Percentiles rank a stretch among this genome's conserved stretches.
phyloP scores from a whole-genome alignment of 2,329 filamentous ascomycete genomes.

The Exophiala oligosperma region DNA sequence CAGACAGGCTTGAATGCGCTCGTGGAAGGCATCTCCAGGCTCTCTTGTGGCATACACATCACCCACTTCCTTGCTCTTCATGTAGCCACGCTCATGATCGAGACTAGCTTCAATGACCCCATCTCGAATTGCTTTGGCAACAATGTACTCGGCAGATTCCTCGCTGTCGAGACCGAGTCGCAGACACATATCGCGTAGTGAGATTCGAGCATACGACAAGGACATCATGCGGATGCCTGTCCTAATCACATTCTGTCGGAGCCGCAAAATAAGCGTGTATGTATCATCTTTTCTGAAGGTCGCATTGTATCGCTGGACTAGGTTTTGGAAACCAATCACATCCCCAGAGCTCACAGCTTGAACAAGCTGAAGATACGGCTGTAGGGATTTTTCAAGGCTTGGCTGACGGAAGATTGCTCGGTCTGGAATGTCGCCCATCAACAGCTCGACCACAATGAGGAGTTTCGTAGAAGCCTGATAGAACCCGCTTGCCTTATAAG shows the following conservation, averaged over 20 bases:
- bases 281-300: constrained; percentile 92
- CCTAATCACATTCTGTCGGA: constrained; percentile 98
- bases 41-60: constrained; percentile 96
- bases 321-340: constrained; percentile 86
- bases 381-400: constrained; percentile 79
- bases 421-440: constrained; percentile 98
- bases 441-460: constrained; percentile 89
- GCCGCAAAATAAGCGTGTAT: constrained; percentile 89
- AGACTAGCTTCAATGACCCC: constrained; percentile 94
- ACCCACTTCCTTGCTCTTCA: constrained; percentile 96
- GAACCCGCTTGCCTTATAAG: constrained; percentile 85
- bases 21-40: constrained; percentile 95
- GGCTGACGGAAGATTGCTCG: constrained; percentile 90
- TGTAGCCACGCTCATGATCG: constrained; percentile 91
- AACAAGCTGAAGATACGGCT: constrained; percentile 91
- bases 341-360: constrained; percentile 96
- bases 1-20: constrained; percentile 89
- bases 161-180: constrained; percentile 90
- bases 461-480: constrained; percentile 95
- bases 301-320: constrained; percentile 76
- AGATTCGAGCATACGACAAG: constrained; percentile 95
- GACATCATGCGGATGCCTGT: constrained; percentile 99
- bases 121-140: constrained; percentile 96
- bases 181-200: constrained; percentile 94
- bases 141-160: constrained; percentile 98